Conservation (phyloP, 225 moss, liverwort and hornwort genomes). For the Neckera pumila region DNA sequence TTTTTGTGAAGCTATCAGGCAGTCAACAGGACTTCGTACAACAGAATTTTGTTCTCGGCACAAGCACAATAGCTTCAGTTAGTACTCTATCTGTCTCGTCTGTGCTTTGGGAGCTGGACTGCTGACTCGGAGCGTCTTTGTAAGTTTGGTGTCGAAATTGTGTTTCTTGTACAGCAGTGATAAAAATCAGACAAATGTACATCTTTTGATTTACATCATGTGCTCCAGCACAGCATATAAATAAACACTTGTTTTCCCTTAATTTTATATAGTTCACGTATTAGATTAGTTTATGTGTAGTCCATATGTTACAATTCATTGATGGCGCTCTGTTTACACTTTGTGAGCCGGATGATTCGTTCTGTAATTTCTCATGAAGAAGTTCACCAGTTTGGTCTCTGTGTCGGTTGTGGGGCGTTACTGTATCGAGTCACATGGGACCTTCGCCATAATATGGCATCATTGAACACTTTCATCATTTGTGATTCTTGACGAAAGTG, state of each 20-base stretch:
- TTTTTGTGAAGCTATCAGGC: conserved; percentile 4
- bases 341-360: neutral
- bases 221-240: conserved; percentile 5
- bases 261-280: neutral
- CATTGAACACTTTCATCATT: neutral
- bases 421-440: neutral
- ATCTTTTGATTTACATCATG: conserved; percentile 7
- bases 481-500: neutral
- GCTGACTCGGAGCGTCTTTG: neutral
- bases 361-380: neutral
- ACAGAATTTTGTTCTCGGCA: neutral
- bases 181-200: conserved; percentile 15
- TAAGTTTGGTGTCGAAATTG: neutral
- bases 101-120: conserved; percentile 7
- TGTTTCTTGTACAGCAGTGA: conserved; percentile 14
- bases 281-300: neutral
- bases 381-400: neutral
- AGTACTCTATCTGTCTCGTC: neutral
- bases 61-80: conserved; percentile 5
- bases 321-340: neutral
- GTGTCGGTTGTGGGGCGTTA: neutral
- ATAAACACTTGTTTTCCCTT: neutral
- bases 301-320: neutral
- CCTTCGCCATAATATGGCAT: neutral
- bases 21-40: neutral